phyloP scores from a whole-genome alignment of 164 flowering plant species.

The Vitis labrusca region DNA sequence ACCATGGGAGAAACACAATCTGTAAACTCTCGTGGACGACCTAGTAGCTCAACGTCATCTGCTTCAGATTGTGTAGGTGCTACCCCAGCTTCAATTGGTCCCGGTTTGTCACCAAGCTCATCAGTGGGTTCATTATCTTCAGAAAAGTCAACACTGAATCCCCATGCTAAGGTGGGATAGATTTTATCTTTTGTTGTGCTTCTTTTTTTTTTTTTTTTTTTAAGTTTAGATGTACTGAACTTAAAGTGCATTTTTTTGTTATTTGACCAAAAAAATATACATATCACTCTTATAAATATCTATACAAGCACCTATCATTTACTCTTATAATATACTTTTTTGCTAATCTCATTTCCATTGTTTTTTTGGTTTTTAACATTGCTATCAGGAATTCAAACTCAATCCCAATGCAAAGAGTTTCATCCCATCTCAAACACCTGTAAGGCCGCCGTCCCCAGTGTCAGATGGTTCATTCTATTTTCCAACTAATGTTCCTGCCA shows the following conservation, averaged over 20 bases:
- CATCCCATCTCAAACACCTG: conserved; percentile 55
- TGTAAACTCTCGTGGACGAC: conserved; percentile 42
- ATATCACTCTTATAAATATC: background rate
- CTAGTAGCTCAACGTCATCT: conserved; percentile 69
- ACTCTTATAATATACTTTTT: background rate
- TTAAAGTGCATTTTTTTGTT: background rate
- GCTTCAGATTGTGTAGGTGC: conserved; percentile 55
- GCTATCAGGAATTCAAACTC: conserved; percentile 81
- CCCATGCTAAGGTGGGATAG: conserved; percentile 81
- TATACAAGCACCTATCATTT: background rate
- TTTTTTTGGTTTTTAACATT: background rate
- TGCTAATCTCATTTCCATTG: background rate
- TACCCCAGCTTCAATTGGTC: conserved; percentile 47
- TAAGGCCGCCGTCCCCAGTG: conserved; percentile 71
- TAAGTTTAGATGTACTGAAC: too few relatives aligned
- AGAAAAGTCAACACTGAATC: conserved; percentile 89
- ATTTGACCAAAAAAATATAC: background rate
- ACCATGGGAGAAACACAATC: conserved; percentile 33
- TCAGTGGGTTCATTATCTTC: conserved; percentile 88
- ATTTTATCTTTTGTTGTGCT: background rate
- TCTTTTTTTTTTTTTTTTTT: background rate
- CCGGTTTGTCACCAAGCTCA: conserved; percentile 84
- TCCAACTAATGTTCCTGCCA: conserved; percentile 47
- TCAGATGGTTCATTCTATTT: conserved; percentile 77
- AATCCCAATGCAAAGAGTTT: conserved; percentile 97